Conservation (phyloP, 495 filamentous ascomycete species). For the Aspergillus diversus region DNA sequence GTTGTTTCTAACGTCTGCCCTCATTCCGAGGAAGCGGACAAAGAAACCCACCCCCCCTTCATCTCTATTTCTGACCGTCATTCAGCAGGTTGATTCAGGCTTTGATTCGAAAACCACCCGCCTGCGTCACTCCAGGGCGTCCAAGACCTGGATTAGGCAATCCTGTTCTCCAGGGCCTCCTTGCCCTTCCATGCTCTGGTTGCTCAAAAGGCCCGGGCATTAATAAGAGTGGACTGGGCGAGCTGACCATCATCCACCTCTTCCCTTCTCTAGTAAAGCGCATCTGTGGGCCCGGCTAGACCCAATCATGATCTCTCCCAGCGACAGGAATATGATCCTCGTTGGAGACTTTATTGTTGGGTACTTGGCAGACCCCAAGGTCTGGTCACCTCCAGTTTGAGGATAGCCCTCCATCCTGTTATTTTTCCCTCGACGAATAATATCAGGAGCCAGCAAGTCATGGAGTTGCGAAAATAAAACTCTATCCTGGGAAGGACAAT, state of each 20-base stretch:
- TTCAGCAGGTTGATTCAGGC: background rate
- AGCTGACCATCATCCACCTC: background rate
- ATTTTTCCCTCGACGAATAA: background rate
- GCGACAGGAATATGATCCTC: constrained; percentile 18
- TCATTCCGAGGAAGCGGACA: background rate
- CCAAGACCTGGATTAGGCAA: constrained; percentile 1
- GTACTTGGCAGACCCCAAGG: constrained; percentile 11
- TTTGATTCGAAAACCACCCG: constrained; percentile 12
- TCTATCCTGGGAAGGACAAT: background rate
- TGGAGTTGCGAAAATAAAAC: background rate
- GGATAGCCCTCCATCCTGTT: background rate
- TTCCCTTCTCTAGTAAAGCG: background rate
- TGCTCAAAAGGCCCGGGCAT: constrained; percentile 9
- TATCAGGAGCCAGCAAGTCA: background rate
- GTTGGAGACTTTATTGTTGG: constrained; percentile 5
- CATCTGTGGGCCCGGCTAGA: constrained; percentile 12
- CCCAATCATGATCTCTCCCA: constrained; percentile 5
- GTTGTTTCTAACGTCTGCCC: background rate
- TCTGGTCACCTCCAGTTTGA: background rate
- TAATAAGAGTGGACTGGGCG: constrained; percentile 2
- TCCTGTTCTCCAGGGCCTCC: constrained; percentile 12
- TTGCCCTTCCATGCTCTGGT: constrained; percentile 1
- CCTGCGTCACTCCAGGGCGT: constrained; percentile 11
- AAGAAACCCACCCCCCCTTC: background rate
- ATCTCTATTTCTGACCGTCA: background rate